phyloP scores from a whole-genome alignment of 108 stramenopile species.

The Nannochloropsis salina region DNA sequence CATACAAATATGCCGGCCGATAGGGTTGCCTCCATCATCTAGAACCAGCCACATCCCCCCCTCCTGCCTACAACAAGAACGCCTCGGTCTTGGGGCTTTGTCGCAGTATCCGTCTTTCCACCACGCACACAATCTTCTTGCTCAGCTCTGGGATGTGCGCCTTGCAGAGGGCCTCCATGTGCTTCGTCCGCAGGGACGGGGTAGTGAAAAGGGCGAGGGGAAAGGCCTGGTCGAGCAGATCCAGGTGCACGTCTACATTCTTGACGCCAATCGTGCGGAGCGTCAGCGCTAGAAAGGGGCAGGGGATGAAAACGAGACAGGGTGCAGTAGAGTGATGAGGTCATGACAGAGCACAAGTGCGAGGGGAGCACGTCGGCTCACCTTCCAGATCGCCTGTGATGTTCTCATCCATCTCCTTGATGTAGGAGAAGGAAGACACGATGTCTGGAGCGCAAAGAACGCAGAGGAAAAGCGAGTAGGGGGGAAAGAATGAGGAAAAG shows the following conservation, averaged over 20 bases:
- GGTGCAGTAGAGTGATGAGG: slow-evolving; percentile 55
- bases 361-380: background rate
- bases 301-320: slow-evolving; percentile 59
- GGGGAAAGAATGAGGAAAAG: background rate
- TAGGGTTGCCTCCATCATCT: too few species aligned
- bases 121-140: slow-evolving; percentile 64
- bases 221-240: slow-evolving; percentile 56
- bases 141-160: slow-evolving; percentile 59
- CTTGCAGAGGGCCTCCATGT: slow-evolving; percentile 65
- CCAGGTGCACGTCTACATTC: slow-evolving; percentile 58
- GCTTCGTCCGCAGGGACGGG: slow-evolving; percentile 57
- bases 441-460: background rate
- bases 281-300: slow-evolving; percentile 59
- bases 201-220: slow-evolving; percentile 63
- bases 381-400: slow-evolving; percentile 60
- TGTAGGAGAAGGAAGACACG: slow-evolving; percentile 34
- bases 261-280: slow-evolving; percentile 75
- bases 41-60: background rate
- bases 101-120: slow-evolving; percentile 66
- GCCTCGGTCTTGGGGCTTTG: slow-evolving; percentile 61
- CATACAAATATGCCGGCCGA: too few species aligned
- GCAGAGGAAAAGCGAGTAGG: too few species aligned
- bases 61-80: slow-evolving; percentile 57
- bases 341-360: too few species aligned
- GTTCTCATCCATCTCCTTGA: slow-evolving; percentile 32